Evolutionary conservation across 202 grass and related monocot species (phyloP), one percentile per base, ranked within the genome.

Genomic region (Setaria italica): DNA sequence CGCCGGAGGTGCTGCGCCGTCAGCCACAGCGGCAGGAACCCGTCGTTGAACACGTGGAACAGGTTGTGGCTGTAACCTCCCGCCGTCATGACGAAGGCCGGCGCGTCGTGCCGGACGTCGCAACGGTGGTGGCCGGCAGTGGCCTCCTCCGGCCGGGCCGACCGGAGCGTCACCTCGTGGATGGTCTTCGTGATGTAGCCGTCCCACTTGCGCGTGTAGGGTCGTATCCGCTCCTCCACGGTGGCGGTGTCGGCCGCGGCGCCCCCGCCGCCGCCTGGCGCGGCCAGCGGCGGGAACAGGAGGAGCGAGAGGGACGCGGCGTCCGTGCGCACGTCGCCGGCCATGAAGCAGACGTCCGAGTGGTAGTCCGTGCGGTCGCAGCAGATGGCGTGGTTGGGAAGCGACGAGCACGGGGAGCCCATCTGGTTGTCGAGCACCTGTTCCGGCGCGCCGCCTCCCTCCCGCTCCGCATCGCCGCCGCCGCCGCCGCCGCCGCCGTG

Each of bases 11-110:
- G 94, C 60, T 89, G 91, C 67, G 67, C 73, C 53, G 94, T 96
- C 6, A 96, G 70, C 85, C 92, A 96, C 56, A 82, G 48, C 25
- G 94, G 89, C 5, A 96, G 65, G 50, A 96, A 85, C 11, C 80
- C 94, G 76, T 96, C 89, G 87, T 86, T 95, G 81, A 95, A 95
- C 8, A 89, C 86, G 59, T 95, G 91, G 89, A 89, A 95, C 0
- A 86, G 13, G 87, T 95, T 95, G 6, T 85, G 84, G 7, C 82
- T 91, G 91, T 95, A 93, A 12, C 91, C 91, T 1, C 77, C 91
- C 3, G 94, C 87, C 19, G 89, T 89, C 53, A 93, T 73, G 10
- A 95, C 85, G 34, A 84, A 9, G 19, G 34, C 89, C 33, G 89
- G 94, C 62, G 70, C 87, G 39, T 88, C 82, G 83, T 93, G 91